Conservation (phyloP, 495 filamentous ascomycete species). For the Hypoxylon fragiforme region DNA sequence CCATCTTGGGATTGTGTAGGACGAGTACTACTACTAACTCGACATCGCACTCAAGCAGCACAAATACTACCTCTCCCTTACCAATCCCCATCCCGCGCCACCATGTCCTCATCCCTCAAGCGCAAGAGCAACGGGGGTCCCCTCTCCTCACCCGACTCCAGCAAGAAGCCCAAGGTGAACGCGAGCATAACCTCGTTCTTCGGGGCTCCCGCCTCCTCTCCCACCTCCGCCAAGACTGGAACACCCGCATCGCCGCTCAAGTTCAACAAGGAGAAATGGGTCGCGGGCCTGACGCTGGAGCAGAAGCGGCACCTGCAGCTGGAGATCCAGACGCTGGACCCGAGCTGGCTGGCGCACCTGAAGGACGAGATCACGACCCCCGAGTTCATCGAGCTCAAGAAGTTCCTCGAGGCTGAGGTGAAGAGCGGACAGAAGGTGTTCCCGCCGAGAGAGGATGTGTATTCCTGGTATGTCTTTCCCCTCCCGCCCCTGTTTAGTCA, state of each 20-base stretch:
- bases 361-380: slow-evolving; percentile 77
- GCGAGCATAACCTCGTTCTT: slow-evolving; percentile 61
- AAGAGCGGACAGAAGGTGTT: slow-evolving; percentile 75
- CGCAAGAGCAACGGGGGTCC: slow-evolving; percentile 65
- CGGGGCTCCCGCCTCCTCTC: slow-evolving; percentile 42
- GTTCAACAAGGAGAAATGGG: slow-evolving; percentile 90
- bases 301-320: slow-evolving; percentile 79
- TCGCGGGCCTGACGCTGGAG: slow-evolving; percentile 73
- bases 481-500: too few relatives aligned
- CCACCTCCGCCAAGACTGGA: slow-evolving; percentile 34
- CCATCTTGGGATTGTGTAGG: slow-evolving; percentile 6
- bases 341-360: slow-evolving; percentile 84
- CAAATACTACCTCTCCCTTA: too few relatives aligned
- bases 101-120: slow-evolving; percentile 65
- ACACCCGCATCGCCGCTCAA: slow-evolving; percentile 46
- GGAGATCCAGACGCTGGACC: slow-evolving; percentile 89
- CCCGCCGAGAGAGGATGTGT: slow-evolving; percentile 86
- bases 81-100: slow-evolving; percentile 16
- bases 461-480: slow-evolving; percentile 76
- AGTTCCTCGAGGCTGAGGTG: slow-evolving; percentile 80
- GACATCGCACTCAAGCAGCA: too few relatives aligned
- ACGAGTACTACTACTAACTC: slow-evolving; percentile 8
- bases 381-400: slow-evolving; percentile 84
- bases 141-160: slow-evolving; percentile 45
- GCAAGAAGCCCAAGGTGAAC: slow-evolving; percentile 75